Evolutionary conservation across 805 yeast genomes (phyloP), one percentile per base, ranked within the genome.

Genomic region (Jamesozyma jinghongensis): DNA sequence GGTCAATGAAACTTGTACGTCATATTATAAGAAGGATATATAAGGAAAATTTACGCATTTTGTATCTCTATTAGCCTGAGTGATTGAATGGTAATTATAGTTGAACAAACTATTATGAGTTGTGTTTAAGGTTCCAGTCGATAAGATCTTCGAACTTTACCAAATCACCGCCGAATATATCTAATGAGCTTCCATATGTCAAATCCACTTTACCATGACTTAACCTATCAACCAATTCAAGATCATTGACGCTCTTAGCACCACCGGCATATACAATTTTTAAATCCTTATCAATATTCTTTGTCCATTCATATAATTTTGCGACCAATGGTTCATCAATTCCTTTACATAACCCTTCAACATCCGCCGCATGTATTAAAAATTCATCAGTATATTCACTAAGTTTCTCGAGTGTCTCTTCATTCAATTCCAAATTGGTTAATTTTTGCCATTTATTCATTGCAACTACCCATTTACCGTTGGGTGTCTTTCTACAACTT

Each of bases 231-330:
- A 92, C 97, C 19, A 71, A 64, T 4, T 65, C 68, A 47, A 92
- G 69, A 57, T 92, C 99, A 0, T 63, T 59, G 0, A 84, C 56
- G 57, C 74, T 73, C 52, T 77, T 80, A 19, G 97, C 98, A 3
- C 99, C 99, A 12, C 99, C 99, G 25, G 98, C 99, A 60, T 92
- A 92, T 2, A 90, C 95, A 4, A 85, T 77, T 27, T 83, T 87
- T 2, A 84, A 69, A 20, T 71, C 74, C 14, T 69, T 62, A 6
- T 46, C 40, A 12, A 56, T 37, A 32, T 49, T 34, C 16, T 44
- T 41, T 19, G 77, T 71, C 97, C 97, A 92, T 49, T 80, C 76
- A 18, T 86, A 86, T 32, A 92, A 66, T 41, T 72, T 72, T 20
- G 44, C 42, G 4, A 92, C 97, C 33, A 92, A 67, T 14, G 77